Conservation (phyloP, 2,329 filamentous ascomycete species). For the Sclerotinia trifoliorum region DNA sequence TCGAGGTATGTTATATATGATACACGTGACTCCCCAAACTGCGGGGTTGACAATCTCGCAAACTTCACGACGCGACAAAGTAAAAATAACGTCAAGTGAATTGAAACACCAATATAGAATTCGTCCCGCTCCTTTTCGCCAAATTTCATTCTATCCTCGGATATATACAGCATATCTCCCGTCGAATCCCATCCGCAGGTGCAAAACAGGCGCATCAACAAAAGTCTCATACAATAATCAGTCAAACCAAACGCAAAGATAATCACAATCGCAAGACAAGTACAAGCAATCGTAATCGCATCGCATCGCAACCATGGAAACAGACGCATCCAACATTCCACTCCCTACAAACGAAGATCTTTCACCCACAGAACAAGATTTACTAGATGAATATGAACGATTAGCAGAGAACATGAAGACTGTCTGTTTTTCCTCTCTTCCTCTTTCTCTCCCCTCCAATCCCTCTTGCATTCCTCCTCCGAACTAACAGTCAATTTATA, state of each 20-base stretch:
- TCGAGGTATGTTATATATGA: not conserved
- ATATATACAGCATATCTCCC: not conserved
- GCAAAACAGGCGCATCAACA: not conserved
- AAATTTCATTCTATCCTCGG: too few relatives aligned
- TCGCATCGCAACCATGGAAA: constrained; percentile 19
- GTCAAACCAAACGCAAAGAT: too few relatives aligned
- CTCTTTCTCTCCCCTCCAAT: too few relatives aligned
- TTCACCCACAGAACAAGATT: constrained; percentile 83
- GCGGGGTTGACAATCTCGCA: constrained; percentile 1
- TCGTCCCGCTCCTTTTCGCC: not conserved
- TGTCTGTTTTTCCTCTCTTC: constrained; percentile 48
- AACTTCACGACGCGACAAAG: not conserved
- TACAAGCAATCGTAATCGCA: not conserved
- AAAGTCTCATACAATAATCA: not conserved
- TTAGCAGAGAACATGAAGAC: constrained; percentile 89
- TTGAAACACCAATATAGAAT: too few relatives aligned
- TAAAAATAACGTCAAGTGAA: not conserved
- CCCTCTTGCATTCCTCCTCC: not conserved
- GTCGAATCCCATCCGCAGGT: too few relatives aligned
- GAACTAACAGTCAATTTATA: not conserved
- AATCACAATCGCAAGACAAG: too few relatives aligned
- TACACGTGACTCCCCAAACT: not conserved
- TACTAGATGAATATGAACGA: constrained; percentile 89
- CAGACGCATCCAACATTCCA: constrained; percentile 10
- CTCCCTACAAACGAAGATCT: constrained; percentile 49